Conservation (phyloP, 140 eudicot genomes). For the Cichorium intybus region DNA sequence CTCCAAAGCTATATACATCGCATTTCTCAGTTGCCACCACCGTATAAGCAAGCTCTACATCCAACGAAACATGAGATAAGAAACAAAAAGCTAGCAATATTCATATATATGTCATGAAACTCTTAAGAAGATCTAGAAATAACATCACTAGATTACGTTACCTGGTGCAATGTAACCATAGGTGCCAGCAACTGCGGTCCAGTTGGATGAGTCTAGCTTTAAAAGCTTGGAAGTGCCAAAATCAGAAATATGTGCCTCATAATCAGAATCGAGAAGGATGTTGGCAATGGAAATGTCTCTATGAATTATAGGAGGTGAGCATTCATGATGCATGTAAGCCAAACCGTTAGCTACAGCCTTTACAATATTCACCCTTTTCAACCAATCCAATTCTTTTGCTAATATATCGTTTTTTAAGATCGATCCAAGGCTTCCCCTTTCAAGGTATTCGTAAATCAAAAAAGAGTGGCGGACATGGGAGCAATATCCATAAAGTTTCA, state of each 20-base stretch:
- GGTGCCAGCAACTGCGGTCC: neutral
- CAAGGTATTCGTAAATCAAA: conserved; percentile 14
- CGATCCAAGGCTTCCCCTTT: conserved; percentile 3
- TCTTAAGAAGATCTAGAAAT: neutral
- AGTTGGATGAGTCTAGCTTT: conserved; percentile 9
- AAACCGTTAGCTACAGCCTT: neutral
- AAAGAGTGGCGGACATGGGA: conserved; percentile 16
- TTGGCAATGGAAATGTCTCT: conserved; percentile 11
- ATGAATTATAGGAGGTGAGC: conserved; percentile 22
- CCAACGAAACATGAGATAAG: neutral
- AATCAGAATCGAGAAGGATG: conserved; percentile 10
- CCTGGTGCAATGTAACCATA: conserved; percentile 24
- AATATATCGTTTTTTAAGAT: conserved; percentile 2
- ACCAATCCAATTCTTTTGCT: neutral
- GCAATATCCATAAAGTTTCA: conserved; percentile 17
- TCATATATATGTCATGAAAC: neutral
- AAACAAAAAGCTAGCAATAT: neutral
- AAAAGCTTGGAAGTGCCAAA: conserved; percentile 18
- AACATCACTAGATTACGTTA: neutral
- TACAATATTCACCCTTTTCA: neutral
- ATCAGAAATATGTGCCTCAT: conserved; percentile 15
- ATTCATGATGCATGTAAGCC: conserved; percentile 18
- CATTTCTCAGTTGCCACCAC: conserved; percentile 19
- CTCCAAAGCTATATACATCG: conserved; percentile 22
- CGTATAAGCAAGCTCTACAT: conserved; percentile 23